Evolutionary conservation across 2,329 filamentous ascomycete species (phyloP).

Genomic region (Monosporascus sp.): DNA sequence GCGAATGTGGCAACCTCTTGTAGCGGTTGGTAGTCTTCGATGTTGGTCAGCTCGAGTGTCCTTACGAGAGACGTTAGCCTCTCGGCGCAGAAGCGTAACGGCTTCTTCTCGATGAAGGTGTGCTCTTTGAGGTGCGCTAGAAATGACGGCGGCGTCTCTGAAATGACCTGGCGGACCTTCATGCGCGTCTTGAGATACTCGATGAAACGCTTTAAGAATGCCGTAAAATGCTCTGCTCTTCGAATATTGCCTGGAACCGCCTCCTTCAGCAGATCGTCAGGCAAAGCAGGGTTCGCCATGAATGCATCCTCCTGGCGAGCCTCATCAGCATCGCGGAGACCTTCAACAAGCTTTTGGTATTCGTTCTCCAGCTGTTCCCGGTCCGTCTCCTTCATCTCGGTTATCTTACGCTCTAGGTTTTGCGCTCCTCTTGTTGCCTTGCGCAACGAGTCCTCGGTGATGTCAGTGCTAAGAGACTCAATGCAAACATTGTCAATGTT

Average conservation of each 20-base stretch:
- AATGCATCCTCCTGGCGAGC: conserved; percentile 90
- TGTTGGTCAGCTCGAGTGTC: conserved; percentile 92
- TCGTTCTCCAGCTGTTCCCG: conserved; percentile 91
- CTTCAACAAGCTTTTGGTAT: conserved; percentile 92
- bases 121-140: conserved; percentile 88
- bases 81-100: conserved; percentile 89
- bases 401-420: conserved; percentile 85
- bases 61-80: conserved; percentile 89
- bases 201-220: conserved; percentile 93
- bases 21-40: conserved; percentile 94
- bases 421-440: conserved; percentile 87
- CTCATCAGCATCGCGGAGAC: conserved; percentile 81
- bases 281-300: conserved; percentile 93
- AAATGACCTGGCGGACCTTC: conserved; percentile 97
- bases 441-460: conserved; percentile 89
- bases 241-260: conserved; percentile 95
- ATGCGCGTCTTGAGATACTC: conserved; percentile 97
- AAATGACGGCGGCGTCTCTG: conserved; percentile 92
- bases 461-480: conserved; percentile 91
- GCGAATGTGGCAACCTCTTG: conserved; percentile 98
- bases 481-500: conserved; percentile 99
- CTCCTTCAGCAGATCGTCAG: conserved; percentile 90
- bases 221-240: conserved; percentile 90
- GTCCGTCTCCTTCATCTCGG: conserved; percentile 93
- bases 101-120: conserved; percentile 97